These are phyloP conservation scores for Auxenochlorella pyrenoidosa DNA, from an alignment of 139 green algal species.

Conservation along the genomic window DNA sequence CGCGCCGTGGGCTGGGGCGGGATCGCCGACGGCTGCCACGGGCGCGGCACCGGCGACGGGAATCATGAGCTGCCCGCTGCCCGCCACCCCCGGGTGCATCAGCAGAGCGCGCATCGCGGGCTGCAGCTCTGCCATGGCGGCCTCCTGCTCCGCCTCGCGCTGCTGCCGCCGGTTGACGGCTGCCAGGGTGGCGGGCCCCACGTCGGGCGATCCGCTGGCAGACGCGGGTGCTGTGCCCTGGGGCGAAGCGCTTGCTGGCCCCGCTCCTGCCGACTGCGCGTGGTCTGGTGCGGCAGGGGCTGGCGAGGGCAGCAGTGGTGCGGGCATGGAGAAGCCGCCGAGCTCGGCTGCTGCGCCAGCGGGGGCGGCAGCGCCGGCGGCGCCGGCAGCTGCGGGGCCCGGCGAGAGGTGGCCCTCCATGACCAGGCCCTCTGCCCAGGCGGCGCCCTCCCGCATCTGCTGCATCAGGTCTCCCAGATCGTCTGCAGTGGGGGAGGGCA, in stretches of 20 bases:
- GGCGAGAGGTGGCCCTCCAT: not conserved
- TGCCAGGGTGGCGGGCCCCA: not conserved
- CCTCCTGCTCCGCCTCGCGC: not conserved
- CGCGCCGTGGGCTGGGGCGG: no score
- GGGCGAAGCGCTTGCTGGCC: no score
- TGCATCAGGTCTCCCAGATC: conserved; percentile 34
- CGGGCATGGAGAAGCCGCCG: not conserved
- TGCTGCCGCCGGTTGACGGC: not conserved
- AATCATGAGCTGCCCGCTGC: not conserved
- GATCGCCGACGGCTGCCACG: not conserved
- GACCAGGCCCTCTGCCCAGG: conserved; percentile 4
- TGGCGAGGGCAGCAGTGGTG: no score
- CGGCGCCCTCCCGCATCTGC: conserved; percentile 24
- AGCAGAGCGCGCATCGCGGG: not conserved
- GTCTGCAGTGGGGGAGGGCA: not conserved
- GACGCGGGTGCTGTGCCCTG: no score
- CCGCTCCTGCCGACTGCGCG: no score
- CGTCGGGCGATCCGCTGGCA: no score
- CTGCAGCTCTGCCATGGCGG: no score
- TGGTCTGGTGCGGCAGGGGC: no score
- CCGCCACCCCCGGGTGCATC: not conserved
- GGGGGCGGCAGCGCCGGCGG: not conserved
- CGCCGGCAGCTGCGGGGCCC: not conserved
- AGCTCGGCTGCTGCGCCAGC: not conserved
- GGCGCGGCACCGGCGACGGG: not conserved